Conservation (phyloP, 352 stramenopile species). For the Phytopythium oedochilum region DNA sequence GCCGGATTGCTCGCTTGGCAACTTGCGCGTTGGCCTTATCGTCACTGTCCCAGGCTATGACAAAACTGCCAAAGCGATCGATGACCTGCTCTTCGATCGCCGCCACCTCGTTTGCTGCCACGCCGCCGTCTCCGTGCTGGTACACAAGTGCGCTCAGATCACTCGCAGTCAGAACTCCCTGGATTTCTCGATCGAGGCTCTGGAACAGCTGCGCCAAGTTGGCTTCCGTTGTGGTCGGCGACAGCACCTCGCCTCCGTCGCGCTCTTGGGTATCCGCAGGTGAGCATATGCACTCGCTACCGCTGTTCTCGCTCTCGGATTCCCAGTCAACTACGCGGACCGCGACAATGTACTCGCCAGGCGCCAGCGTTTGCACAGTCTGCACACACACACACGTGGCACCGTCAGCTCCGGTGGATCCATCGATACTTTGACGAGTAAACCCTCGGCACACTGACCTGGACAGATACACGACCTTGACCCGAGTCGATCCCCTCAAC, state of each 20-base stretch:
- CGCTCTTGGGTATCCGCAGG: background rate
- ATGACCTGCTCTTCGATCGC: conserved; percentile 2
- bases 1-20: conserved; percentile 11
- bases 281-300: conserved; percentile 2
- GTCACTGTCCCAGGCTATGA: too few species aligned
- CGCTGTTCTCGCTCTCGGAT: background rate
- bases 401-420: background rate
- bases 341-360: conserved; percentile 40
- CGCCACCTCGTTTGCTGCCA: background rate
- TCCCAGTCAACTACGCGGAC: conserved; percentile 3
- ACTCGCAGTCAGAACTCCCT: background rate
- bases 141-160: conserved; percentile 26
- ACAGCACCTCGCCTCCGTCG: conserved; percentile 5
- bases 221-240: conserved; percentile 8
- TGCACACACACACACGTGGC: conserved; percentile 5
- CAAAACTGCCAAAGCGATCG: background rate
- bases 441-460: background rate
- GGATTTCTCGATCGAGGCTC: conserved; percentile 39
- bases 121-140: conserved; percentile 9
- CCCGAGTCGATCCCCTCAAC: background rate
- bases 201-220: conserved; percentile 42
- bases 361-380: conserved; percentile 20
- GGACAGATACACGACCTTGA: background rate
- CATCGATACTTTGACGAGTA: too few species aligned
- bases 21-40: background rate